A percentile compares a stretch with the other conserved stretches of the same genome.
These are phyloP conservation scores for Urostyla sp. DNA, from an alignment of 73 alveolate genomes.

Conservation along the genomic window DNA sequence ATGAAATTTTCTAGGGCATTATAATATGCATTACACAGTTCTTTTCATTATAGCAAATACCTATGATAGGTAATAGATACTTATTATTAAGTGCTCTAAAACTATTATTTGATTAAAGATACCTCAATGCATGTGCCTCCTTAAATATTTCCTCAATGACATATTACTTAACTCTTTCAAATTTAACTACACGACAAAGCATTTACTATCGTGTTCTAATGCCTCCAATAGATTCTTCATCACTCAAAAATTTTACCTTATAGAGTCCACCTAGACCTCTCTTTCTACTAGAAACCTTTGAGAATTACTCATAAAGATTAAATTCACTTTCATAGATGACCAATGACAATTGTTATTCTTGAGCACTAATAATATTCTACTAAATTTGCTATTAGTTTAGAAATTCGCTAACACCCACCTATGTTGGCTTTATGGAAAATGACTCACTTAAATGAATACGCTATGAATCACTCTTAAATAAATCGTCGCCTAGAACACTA, in stretches of 20 bases:
- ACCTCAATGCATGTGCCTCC: constrained; percentile 32
- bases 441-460: too few relatives aligned
- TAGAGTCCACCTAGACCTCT: constrained; percentile 50
- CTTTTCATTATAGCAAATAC: constrained; percentile 36
- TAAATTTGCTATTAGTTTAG: too few relatives aligned
- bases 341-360: too few relatives aligned
- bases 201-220: too few relatives aligned
- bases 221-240: constrained; percentile 7
- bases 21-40: constrained; percentile 34
- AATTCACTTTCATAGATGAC: constrained; percentile 30
- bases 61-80: constrained; percentile 34
- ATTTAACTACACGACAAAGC: constrained; percentile 37
- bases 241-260: constrained; percentile 34
- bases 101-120: neutral
- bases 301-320: constrained; percentile 29
- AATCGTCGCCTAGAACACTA: constrained; percentile 3
- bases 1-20: constrained; percentile 49
- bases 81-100: constrained; percentile 20
- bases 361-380: too few relatives aligned
- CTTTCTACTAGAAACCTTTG: constrained; percentile 15
- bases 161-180: constrained; percentile 36
- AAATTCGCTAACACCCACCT: too few relatives aligned
- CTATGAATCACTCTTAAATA: constrained; percentile 35
- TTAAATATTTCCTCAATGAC: constrained; percentile 41
- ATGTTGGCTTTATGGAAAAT: too few relatives aligned